phyloP scores from a whole-genome alignment of 768 basidiomycete genomes.

The Xerocomellus dryophilus region DNA sequence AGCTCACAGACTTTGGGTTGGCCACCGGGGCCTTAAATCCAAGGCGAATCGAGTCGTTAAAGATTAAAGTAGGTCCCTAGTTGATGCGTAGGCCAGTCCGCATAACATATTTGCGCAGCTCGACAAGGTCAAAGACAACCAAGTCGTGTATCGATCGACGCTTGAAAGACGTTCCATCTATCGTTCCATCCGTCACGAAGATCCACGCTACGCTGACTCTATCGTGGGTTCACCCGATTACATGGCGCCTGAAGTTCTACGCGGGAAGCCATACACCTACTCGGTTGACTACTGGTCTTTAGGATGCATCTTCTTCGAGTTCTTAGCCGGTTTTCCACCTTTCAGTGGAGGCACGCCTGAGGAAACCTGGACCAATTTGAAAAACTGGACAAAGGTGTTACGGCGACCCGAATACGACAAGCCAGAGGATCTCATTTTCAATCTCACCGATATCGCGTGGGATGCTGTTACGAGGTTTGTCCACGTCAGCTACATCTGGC shows the following conservation, averaged over 20 bases:
- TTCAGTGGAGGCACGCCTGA: slow-evolving; percentile 95
- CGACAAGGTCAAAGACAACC: slow-evolving; percentile 93
- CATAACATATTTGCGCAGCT: slow-evolving; percentile 50
- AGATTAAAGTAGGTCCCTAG: slow-evolving; percentile 65
- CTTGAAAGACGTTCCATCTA: slow-evolving; percentile 94
- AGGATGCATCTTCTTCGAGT: slow-evolving; percentile 97
- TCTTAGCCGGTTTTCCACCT: slow-evolving; percentile 94
- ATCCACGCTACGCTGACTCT: slow-evolving; percentile 93
- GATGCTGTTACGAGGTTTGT: slow-evolving; percentile 82
- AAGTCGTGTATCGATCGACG: slow-evolving; percentile 86
- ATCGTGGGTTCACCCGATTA: slow-evolving; percentile 98
- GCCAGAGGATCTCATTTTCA: slow-evolving; percentile 95
- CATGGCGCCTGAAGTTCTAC: slow-evolving; percentile 93
- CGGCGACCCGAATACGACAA: slow-evolving; percentile 93
- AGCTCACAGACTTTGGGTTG: slow-evolving; percentile 95
- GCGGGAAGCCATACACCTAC: slow-evolving; percentile 92
- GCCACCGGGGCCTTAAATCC: slow-evolving; percentile 97
- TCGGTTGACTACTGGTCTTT: slow-evolving; percentile 99
- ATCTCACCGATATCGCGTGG: slow-evolving; percentile 91
- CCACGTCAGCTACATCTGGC: not conserved
- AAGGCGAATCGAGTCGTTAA: slow-evolving; percentile 89
- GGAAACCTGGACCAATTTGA: slow-evolving; percentile 98
- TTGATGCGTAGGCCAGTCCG: not conserved
- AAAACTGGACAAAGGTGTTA: slow-evolving; percentile 94
- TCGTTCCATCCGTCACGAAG: slow-evolving; percentile 84